Conservation (phyloP, 2,329 filamentous ascomycete genomes). For the Dichotomopilus funicola region DNA sequence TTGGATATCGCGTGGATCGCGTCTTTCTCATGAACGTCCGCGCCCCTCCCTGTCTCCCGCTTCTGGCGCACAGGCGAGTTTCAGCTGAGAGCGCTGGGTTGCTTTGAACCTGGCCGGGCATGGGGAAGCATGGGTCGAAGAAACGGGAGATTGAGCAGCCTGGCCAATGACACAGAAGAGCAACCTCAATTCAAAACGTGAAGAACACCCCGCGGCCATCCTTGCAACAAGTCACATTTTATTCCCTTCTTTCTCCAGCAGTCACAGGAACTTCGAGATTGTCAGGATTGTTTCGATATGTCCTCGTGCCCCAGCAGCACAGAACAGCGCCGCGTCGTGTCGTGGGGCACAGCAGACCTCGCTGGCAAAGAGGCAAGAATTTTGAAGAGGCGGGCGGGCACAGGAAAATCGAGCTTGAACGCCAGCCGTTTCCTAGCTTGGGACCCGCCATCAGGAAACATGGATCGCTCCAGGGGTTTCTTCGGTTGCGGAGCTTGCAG, state of each 20-base stretch:
- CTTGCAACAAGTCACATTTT: slow-evolving; percentile 2
- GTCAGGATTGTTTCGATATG: slow-evolving; percentile 2
- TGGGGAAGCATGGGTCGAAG: slow-evolving; percentile 17
- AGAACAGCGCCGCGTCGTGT: neutral
- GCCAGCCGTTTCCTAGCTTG: neutral
- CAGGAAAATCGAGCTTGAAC: neutral
- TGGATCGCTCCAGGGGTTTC: slow-evolving; percentile 4
- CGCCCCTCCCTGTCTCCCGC: neutral
- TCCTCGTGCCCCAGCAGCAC: neutral
- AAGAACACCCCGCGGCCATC: slow-evolving; percentile 11
- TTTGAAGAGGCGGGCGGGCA: no score
- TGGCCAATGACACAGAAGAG: slow-evolving; percentile 17
- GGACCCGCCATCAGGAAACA: neutral
- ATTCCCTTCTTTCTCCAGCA: neutral
- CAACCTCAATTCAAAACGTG: slow-evolving; percentile 23
- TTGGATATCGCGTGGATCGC: neutral
- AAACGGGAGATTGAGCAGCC: slow-evolving; percentile 18
- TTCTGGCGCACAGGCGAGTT: slow-evolving; percentile 24
- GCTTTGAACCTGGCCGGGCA: slow-evolving; percentile 15
- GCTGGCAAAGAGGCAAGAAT: no score
- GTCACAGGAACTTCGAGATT: no score
- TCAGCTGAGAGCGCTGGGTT: slow-evolving; percentile 21
- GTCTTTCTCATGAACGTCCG: neutral
- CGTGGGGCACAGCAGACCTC: slow-evolving; percentile 5
- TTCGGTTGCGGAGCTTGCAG: slow-evolving; percentile 1